Evolutionary conservation across 805 yeast species (phyloP).

Genomic region (Lipomyces yamadae): DNA sequence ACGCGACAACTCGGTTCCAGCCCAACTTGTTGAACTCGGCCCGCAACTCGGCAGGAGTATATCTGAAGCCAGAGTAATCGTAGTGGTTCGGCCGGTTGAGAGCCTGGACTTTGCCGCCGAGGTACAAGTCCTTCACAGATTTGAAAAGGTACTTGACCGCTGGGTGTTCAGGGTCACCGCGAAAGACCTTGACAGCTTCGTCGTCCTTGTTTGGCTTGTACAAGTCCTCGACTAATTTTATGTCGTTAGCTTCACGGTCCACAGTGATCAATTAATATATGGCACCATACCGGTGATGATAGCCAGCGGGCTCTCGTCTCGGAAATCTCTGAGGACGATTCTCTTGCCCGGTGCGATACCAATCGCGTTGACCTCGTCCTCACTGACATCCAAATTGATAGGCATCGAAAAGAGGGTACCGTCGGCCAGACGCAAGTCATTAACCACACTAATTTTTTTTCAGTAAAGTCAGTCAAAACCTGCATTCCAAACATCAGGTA

Average conservation of each 20-base stretch:
- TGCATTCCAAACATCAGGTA: background rate
- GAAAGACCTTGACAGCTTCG: slow-evolving; percentile 86
- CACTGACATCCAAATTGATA: slow-evolving; percentile 79
- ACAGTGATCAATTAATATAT: background rate
- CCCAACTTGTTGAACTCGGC: slow-evolving; percentile 77
- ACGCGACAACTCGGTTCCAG: slow-evolving; percentile 91
- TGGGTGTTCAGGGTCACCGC: slow-evolving; percentile 98
- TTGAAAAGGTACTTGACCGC: slow-evolving; percentile 76
- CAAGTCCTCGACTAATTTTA: slow-evolving; percentile 60
- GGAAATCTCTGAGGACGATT: slow-evolving; percentile 76
- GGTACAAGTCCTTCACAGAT: slow-evolving; percentile 77
- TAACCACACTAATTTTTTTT: slow-evolving; percentile 57
- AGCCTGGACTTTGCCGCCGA: slow-evolving; percentile 89
- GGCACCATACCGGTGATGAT: slow-evolving; percentile 58
- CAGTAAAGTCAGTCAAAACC: background rate
- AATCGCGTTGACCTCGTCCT: slow-evolving; percentile 52
- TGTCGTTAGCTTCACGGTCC: background rate
- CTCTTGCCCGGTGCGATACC: slow-evolving; percentile 59
- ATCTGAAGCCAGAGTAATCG: slow-evolving; percentile 85
- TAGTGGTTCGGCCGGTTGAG: slow-evolving; percentile 83
- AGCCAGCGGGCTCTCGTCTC: slow-evolving; percentile 80
- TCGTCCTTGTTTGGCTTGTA: slow-evolving; percentile 77
- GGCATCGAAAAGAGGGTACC: slow-evolving; percentile 93
- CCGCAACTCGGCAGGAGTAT: slow-evolving; percentile 89
- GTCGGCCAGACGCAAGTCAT: slow-evolving; percentile 66